Conservation (phyloP, 306 rosid genomes). For the Quercus rubra region DNA sequence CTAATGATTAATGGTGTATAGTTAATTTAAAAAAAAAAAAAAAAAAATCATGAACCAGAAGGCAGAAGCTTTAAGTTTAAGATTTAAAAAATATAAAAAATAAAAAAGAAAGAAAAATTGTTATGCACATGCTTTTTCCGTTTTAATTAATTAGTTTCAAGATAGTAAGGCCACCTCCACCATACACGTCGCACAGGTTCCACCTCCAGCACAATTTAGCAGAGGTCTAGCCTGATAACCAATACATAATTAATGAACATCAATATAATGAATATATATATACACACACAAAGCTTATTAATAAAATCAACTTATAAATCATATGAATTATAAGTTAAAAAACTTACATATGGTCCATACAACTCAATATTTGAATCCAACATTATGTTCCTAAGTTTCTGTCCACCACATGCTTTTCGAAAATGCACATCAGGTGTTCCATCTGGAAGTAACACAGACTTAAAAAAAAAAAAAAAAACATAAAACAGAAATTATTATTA, state of each 20-base stretch:
- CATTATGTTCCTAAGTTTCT: slow-evolving; percentile 79
- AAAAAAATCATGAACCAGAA: too few relatives aligned
- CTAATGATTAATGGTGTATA: too few relatives aligned
- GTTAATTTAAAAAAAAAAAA: too few relatives aligned
- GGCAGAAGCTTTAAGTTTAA: neutral
- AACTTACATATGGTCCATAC: slow-evolving; percentile 81
- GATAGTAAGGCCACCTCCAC: slow-evolving; percentile 67
- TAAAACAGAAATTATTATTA: neutral
- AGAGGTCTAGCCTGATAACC: slow-evolving; percentile 53
- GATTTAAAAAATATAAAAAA: neutral
- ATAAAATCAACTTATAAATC: neutral
- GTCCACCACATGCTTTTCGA: slow-evolving; percentile 74
- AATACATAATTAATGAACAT: neutral
- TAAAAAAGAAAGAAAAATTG: neutral
- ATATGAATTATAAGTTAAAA: neutral
- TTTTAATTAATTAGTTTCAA: neutral
- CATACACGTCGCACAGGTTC: slow-evolving; percentile 87
- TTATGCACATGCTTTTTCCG: neutral
- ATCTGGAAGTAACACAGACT: slow-evolving; percentile 93
- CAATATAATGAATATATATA: neutral
- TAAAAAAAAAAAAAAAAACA: neutral
- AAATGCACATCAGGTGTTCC: slow-evolving; percentile 82
- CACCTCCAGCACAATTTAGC: slow-evolving; percentile 83
- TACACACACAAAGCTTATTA: neutral
- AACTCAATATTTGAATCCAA: slow-evolving; percentile 70